These are phyloP conservation scores for Chaetomiaceae sp. DNA, from an alignment of 2,329 filamentous ascomycete genomes.

Conservation along the genomic window DNA sequence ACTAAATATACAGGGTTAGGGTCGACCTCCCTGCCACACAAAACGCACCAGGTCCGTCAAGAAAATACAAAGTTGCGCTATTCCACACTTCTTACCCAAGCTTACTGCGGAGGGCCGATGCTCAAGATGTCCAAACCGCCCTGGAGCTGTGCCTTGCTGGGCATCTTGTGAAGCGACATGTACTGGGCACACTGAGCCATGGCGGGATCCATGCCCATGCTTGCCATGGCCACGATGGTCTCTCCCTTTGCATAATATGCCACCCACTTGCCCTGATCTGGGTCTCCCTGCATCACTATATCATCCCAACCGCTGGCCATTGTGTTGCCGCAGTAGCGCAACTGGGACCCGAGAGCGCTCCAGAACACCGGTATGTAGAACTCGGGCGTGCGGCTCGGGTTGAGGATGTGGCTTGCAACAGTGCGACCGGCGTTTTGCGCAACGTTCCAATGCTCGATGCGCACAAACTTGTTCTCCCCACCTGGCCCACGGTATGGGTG, in stretches of 20 bases:
- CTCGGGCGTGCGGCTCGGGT: constrained; percentile 57
- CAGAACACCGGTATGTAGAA: constrained; percentile 93
- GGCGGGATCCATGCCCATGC: constrained; percentile 83
- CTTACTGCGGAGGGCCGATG: constrained; percentile 36
- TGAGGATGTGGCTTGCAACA: constrained; percentile 72
- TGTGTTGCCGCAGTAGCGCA: constrained; percentile 92
- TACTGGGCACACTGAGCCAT: constrained; percentile 80
- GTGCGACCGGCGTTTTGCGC: constrained; percentile 86
- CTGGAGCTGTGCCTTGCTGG: constrained; percentile 70
- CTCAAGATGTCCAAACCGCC: constrained; percentile 53
- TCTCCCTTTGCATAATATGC: constrained; percentile 88
- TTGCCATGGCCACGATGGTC: constrained; percentile 82
- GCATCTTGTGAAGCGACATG: constrained; percentile 80
- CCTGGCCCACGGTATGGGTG: constrained; percentile 92
- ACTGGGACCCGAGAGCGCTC: constrained; percentile 84
- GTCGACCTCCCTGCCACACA: background rate
- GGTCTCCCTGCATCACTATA: constrained; percentile 71
- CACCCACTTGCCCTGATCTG: constrained; percentile 74
- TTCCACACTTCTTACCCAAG: background rate
- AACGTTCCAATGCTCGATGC: constrained; percentile 99
- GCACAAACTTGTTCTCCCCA: constrained; percentile 64
- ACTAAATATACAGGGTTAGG: background rate
- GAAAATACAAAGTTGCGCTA: too few species aligned
- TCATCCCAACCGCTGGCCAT: constrained; percentile 74
- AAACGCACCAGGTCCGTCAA: too few species aligned